Evolutionary conservation across 805 yeast species (phyloP), one percentile per base, ranked within the genome.

Genomic region (Candida maltosa): DNA sequence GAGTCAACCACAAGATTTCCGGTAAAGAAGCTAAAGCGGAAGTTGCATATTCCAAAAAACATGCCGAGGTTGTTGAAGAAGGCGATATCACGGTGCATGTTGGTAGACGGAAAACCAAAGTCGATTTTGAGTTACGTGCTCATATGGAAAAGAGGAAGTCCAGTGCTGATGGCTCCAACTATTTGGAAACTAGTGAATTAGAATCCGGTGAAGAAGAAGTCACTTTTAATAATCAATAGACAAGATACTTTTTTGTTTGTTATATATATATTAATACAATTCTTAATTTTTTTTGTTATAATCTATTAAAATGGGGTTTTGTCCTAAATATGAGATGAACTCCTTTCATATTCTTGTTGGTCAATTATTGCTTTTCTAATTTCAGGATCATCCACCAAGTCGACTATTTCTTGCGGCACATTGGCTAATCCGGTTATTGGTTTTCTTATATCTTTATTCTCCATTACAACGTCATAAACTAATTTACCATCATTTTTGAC

Each of bases 361-460:
- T 69, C 70, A 33, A 73, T 46, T 35, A 87, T 81, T 1, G 87
- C 93, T 18, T 58, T 47, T 47, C 66, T 71, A 1, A 75, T 66
- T 6, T 78, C 80, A 23, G 75, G 82, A 42, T 71, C 77, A 22
- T 56, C 60, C 16, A 73, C 48, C 19, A 66, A 83, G 8, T 71
- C 79, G 42, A 80, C 81, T 1, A 87, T 51, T 8, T 73, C 78
- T 11, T 58, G 49, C 1, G 84, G 78, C 2, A 88, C 78, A 37
- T 72, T 67, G 3, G 58, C 56, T 44, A 88, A 64, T 0, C 95
- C 95, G 0, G 94, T 83, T n/a, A 60, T 56, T 44, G 62, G 71
- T 19, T 61, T 60, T 32, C 76, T 62, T 39, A 78, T 67, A 20
- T 76, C 62, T 32, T 73, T 69, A 27, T 58, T 51, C 21, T 70